Evolutionary conservation across 2,329 filamentous ascomycete species (phyloP).

Genomic region (Plectosphaerella plurivora): DNA sequence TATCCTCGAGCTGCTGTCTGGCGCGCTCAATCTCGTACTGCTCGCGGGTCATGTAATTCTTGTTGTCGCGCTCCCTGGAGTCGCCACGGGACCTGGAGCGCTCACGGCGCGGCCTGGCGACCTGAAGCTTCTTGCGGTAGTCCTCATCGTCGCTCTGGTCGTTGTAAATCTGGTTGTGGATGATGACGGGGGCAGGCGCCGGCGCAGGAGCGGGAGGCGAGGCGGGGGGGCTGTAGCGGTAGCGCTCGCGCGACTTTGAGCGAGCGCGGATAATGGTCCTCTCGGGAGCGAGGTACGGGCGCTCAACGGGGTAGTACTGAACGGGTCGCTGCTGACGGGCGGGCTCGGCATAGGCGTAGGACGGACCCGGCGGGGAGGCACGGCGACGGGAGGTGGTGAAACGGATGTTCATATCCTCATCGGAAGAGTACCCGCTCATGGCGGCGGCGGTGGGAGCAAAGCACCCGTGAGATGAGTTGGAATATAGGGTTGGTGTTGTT

Average conservation of each 20-base stretch:
- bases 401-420: slow-evolving; percentile 51
- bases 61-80: slow-evolving; percentile 24
- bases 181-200: slow-evolving; percentile 43
- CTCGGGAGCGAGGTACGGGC: slow-evolving; percentile 40
- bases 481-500: too few relatives aligned
- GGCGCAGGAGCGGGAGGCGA: slow-evolving; percentile 20
- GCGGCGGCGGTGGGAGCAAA: background rate
- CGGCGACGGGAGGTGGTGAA: slow-evolving; percentile 31
- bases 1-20: slow-evolving; percentile 37
- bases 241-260: slow-evolving; percentile 32
- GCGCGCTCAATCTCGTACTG: slow-evolving; percentile 34
- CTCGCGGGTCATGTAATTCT: slow-evolving; percentile 37
- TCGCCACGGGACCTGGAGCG: slow-evolving; percentile 20
- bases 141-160: slow-evolving; percentile 41
- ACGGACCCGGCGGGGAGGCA: slow-evolving; percentile 31
- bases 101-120: slow-evolving; percentile 18
- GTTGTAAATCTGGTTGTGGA: slow-evolving; percentile 53
- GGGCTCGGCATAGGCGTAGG: slow-evolving; percentile 38
- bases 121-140: slow-evolving; percentile 24
- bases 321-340: slow-evolving; percentile 27
- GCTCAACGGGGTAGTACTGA: slow-evolving; percentile 35
- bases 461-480: too few relatives aligned
- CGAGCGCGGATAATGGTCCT: slow-evolving; percentile 40
- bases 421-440: slow-evolving; percentile 39
- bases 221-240: slow-evolving; percentile 28